Evolutionary conservation across 2,329 filamentous ascomycete genomes (phyloP).

Genomic region (Pestalotiopsis sp.): DNA sequence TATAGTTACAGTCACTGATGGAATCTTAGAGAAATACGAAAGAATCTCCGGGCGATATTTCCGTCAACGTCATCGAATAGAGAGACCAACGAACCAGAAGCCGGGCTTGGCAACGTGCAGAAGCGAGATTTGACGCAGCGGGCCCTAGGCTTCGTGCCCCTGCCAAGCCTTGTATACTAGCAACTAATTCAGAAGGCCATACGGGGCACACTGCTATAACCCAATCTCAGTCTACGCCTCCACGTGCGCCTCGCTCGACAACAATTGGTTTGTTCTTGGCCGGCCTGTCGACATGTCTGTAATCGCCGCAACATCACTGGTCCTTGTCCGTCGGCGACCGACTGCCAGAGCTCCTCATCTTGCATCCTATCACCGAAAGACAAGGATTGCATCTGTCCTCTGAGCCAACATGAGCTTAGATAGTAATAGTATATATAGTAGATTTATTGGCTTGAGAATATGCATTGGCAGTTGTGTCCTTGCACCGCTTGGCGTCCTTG

Average conservation of each 20-base stretch:
- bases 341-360: background rate
- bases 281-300: background rate
- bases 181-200: background rate
- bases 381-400: background rate
- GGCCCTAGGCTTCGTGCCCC: background rate
- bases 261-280: background rate
- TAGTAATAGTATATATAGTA: background rate
- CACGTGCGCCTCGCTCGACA: background rate
- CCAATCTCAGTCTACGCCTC: background rate
- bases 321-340: background rate
- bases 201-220: background rate
- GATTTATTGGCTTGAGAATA: background rate
- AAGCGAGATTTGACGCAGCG: background rate
- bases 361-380: background rate
- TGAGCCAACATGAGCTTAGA: background rate
- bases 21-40: background rate
- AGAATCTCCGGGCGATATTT: background rate
- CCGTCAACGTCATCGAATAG: background rate
- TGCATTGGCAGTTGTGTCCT: background rate
- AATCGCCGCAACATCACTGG: background rate
- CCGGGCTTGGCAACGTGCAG: constrained; percentile 1
- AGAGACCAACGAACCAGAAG: background rate
- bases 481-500: background rate
- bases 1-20: background rate
- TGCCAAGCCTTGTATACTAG: constrained; percentile 1